Evolutionary conservation across 108 stramenopile species (phyloP), one percentile per base, ranked within the genome.

Genomic region (Cyclotella distinguenda): DNA sequence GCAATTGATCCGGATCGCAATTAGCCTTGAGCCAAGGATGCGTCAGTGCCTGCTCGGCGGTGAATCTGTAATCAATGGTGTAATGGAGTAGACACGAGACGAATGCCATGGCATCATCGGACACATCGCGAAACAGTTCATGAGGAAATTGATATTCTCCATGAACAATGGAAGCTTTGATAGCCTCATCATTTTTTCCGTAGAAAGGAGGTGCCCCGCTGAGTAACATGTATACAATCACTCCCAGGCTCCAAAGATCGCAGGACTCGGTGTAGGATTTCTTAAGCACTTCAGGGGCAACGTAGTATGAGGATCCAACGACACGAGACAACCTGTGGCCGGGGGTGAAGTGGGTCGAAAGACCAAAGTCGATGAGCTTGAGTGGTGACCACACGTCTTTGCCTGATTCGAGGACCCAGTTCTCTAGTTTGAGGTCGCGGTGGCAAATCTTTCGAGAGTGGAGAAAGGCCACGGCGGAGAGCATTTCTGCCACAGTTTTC

Each of bases 211-310:
- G 92, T 34, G 92, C 90, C n/a, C 94, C 94, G 49, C 80, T 81
- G 12, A 96, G 68, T 18, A 96, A 66, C 92, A 96, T 92, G 86
- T 93, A 96, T 27, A 90, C 90, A 70, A 94, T 94, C 39, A 97
- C 93, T 19, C 96, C 97, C 34, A 98, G 70, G 54, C 85, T 84
- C 97, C 97, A 98, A 33, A 98, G 64, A 60, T 98, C 97, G 61
- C 97, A 98, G 7, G 90, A 88, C 61, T 91, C 87, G 16, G 95
- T 96, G 84, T 98, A 98, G 19, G 87, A 91, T 59, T 96, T 96
- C 81, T 94, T 94, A 45, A 99, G 64, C 22, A 98, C 97, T 82
- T 99, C 97, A 6, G 99, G 99, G 13, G 97, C 97, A 21, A 97
- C 95, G 56, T 95, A 97, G 82, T 97, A 97, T 10, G 93, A 85